Evolutionary conservation across 805 yeast species (phyloP), one percentile per base, ranked within the genome.

Genomic region (Yarrowia alimentaria): DNA sequence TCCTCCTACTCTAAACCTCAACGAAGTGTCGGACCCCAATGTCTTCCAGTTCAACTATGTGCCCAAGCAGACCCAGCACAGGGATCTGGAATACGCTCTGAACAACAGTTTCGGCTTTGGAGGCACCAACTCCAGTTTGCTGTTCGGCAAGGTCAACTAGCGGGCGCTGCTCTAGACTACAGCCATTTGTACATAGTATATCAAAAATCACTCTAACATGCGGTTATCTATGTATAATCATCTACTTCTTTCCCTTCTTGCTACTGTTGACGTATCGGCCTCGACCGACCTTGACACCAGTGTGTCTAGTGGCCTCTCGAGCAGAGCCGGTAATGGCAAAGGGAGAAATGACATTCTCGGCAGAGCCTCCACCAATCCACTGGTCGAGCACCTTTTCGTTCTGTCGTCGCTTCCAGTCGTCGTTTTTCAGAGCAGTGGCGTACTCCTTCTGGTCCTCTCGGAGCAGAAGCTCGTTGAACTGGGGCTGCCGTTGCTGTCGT

Each of bases 81-180:
- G 57, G 11, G 59, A 64, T 2, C 62, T 85, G 4, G 60, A 74
- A 3, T 73, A 77, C 56, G 97, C 91, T 0, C 55, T 93, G 58
- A 79, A 88, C 40, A 93, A 93, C 61, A 87, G 96, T 59, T 91
- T 94, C 68, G 99, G 99, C 0, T 93, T 93, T 69, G 99, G 99
- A 6, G 99, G 99, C 7, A 87, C 94, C 5, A 93, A 93, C 65
- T 83, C 94, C 6, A 76, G 94, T 2, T 61, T 93, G 2, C 45
- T 65, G 4, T 65, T 67, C 52, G 54, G 47, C 34, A 54, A 51
- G 42, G 47, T 35, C n/a, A n/a, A n/a, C n/a, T n/a, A n/a, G n/a
- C n/a, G n/a, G n/a, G n/a, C n/a, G 25, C 10, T 22, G 25, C 10
- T 22, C 10, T 22, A 22, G 10, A 22, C 25, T 10, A 8, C 25